These are phyloP conservation scores for Calonectria leucothoes DNA, from an alignment of 2,329 filamentous ascomycete species.

Conservation along the genomic window DNA sequence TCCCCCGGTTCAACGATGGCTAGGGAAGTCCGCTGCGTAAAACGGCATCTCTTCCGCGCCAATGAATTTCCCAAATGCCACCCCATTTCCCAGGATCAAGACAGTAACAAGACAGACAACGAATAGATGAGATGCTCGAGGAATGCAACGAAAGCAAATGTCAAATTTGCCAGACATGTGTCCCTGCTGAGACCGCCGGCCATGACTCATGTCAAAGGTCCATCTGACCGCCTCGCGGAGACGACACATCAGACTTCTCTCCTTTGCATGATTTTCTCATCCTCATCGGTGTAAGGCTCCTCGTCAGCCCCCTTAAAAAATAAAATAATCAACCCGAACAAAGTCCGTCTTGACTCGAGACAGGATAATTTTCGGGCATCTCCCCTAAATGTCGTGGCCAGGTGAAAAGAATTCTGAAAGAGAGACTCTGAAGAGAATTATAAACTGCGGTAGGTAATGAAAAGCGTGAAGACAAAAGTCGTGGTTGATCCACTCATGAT, in stretches of 20 bases:
- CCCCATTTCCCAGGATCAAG: slow-evolving; percentile 5
- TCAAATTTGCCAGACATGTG: slow-evolving; percentile 45
- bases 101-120: slow-evolving; percentile 22
- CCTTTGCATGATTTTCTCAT: slow-evolving; percentile 40
- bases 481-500: slow-evolving; percentile 37
- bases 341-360: slow-evolving; percentile 43
- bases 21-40: slow-evolving; percentile 10
- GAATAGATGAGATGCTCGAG: slow-evolving; percentile 32
- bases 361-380: slow-evolving; percentile 41
- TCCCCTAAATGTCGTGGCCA: slow-evolving; percentile 45
- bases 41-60: slow-evolving; percentile 27
- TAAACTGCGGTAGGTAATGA: slow-evolving; percentile 45
- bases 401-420: slow-evolving; percentile 48
- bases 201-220: slow-evolving; percentile 39
- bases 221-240: slow-evolving; percentile 40
- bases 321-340: slow-evolving; percentile 35
- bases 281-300: slow-evolving; percentile 46
- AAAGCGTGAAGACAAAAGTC: slow-evolving; percentile 37
- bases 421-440: slow-evolving; percentile 56
- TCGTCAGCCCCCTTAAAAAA: slow-evolving; percentile 33
- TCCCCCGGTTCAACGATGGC: slow-evolving; percentile 16
- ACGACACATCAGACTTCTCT: slow-evolving; percentile 32
- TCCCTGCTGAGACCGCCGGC: slow-evolving; percentile 41
- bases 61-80: slow-evolving; percentile 10
- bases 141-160: slow-evolving; percentile 46